Conservation (phyloP, 2,329 filamentous ascomycete genomes). For the Sclerotinia borealis region DNA sequence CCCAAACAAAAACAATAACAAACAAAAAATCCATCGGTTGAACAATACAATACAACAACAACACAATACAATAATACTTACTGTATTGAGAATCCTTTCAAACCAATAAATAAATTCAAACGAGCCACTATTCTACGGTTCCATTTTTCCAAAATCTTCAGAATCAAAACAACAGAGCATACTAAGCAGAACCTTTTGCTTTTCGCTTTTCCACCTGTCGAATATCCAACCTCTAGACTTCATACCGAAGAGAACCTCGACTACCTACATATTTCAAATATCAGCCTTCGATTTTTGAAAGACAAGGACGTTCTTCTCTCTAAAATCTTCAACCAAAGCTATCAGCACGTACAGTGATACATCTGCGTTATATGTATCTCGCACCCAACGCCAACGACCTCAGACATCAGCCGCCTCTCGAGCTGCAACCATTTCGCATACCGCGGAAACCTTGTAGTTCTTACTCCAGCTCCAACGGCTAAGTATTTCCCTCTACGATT, state of each 20-base stretch:
- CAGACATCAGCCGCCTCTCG: constrained; percentile 87
- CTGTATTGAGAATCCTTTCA: not conserved
- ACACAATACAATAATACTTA: not conserved
- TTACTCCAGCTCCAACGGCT: constrained; percentile 89
- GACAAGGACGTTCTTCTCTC: constrained; percentile 16
- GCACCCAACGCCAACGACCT: constrained; percentile 69
- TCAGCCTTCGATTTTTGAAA: not conserved
- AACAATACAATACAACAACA: not conserved
- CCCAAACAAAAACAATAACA: not conserved
- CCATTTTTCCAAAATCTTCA: not conserved
- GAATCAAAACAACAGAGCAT: not conserved
- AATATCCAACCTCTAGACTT: not conserved
- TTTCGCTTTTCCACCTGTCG: not conserved
- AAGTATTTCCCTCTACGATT: constrained; percentile 40
- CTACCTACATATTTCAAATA: not conserved
- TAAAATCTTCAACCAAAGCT: constrained; percentile 24
- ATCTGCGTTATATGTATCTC: constrained; percentile 37
- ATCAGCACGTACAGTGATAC: constrained; percentile 23
- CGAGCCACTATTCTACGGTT: not conserved
- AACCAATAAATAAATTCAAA: not conserved
- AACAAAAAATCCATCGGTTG: too few relatives aligned
- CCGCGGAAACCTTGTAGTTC: constrained; percentile 88
- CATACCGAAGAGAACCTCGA: too few relatives aligned
- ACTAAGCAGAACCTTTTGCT: not conserved
- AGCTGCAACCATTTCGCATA: constrained; percentile 97